Evolutionary conservation across 306 rosid species (phyloP).

Genomic region (Castanea mollissima): DNA sequence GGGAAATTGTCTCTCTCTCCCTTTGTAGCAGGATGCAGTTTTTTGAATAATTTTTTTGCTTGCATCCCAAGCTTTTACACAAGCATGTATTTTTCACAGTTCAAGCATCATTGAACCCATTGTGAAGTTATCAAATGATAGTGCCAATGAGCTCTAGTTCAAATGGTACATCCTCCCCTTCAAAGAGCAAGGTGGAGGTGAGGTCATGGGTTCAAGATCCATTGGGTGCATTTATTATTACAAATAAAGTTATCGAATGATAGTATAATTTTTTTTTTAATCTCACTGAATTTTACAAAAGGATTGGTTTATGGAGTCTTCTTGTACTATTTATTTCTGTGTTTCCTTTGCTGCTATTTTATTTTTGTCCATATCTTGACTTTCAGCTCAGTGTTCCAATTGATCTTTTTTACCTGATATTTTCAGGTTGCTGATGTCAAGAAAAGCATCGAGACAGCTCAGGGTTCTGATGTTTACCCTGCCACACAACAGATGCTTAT

Average conservation of each 20-base stretch:
- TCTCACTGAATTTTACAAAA: background rate
- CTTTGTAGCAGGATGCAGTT: background rate
- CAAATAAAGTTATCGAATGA: background rate
- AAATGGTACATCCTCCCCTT: too few relatives aligned
- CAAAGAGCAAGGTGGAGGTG: too few relatives aligned
- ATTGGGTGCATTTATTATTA: too few relatives aligned
- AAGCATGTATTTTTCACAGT: background rate
- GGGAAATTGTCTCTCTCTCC: background rate
- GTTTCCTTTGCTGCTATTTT: background rate
- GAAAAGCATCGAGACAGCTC: constrained; percentile 66
- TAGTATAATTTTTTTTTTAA: background rate
- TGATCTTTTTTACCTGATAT: background rate
- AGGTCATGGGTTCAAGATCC: too few relatives aligned
- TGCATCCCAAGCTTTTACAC: background rate
- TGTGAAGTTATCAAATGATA: background rate
- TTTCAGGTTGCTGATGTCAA: constrained; percentile 84
- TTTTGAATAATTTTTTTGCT: background rate
- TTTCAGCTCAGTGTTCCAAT: background rate
- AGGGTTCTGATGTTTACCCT: constrained; percentile 78
- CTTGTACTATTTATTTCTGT: background rate
- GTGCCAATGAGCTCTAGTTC: background rate
- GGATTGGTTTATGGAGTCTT: background rate
- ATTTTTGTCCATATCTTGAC: background rate
- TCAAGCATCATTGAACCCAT: background rate
- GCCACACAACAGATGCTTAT: constrained; percentile 93